These are phyloP conservation scores for Rostrohypoxylon terebratum DNA, from an alignment of 495 filamentous ascomycete genomes.

Conservation along the genomic window DNA sequence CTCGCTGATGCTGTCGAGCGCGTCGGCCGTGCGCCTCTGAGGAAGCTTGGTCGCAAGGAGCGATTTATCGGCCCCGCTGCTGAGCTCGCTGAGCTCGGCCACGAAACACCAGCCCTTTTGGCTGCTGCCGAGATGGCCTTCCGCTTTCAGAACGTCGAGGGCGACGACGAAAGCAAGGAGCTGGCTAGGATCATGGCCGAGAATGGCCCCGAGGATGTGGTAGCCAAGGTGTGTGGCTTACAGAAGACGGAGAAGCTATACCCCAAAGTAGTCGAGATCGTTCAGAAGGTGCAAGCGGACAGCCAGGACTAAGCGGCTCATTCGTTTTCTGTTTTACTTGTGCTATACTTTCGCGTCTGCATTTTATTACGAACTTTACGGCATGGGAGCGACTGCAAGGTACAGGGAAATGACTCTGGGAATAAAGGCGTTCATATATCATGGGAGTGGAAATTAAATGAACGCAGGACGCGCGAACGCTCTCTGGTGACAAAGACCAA, in stretches of 20 bases:
- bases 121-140: constrained; percentile 86
- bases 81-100: constrained; percentile 80
- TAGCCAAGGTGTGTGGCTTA: constrained; percentile 78
- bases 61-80: constrained; percentile 94
- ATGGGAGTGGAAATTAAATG: constrained; percentile 33
- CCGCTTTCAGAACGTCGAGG: constrained; percentile 90
- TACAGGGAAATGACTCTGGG: constrained; percentile 34
- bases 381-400: constrained; percentile 44
- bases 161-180: constrained; percentile 85
- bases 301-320: constrained; percentile 48
- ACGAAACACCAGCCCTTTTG: constrained; percentile 75
- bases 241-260: constrained; percentile 78
- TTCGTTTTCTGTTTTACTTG: constrained; percentile 11
- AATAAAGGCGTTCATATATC: constrained; percentile 41
- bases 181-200: constrained; percentile 84
- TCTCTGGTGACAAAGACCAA: constrained; percentile 30
- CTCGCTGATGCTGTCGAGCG: constrained; percentile 93
- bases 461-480: constrained; percentile 37
- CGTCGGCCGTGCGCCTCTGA: constrained; percentile 91
- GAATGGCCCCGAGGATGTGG: constrained; percentile 73
- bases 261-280: constrained; percentile 73
- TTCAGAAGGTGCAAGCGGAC: constrained; percentile 80
- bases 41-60: constrained; percentile 92
- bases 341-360: constrained; percentile 32
- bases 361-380: constrained; percentile 48